phyloP scores from a whole-genome alignment of 108 stramenopile species.

The Nitzschia sp. region DNA sequence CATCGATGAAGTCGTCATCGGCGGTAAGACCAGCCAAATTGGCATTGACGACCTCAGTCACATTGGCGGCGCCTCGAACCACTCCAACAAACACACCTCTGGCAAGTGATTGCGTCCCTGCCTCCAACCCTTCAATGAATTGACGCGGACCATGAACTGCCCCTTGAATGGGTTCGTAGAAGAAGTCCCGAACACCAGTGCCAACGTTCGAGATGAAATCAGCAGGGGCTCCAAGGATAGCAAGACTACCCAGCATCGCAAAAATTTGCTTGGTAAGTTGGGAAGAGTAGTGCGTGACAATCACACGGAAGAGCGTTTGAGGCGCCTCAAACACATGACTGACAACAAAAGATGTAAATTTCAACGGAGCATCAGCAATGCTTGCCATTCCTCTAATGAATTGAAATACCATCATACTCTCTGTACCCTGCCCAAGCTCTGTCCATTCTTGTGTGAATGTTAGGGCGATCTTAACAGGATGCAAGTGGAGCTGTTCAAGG shows the following conservation, averaged over 20 bases:
- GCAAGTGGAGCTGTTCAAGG: slow-evolving; percentile 69
- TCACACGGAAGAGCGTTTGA: slow-evolving; percentile 52
- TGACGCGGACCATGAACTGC: slow-evolving; percentile 66
- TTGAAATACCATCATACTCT: slow-evolving; percentile 67
- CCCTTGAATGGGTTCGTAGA: slow-evolving; percentile 84
- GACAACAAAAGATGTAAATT: slow-evolving; percentile 79
- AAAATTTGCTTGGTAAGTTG: slow-evolving; percentile 79
- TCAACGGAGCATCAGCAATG: slow-evolving; percentile 74
- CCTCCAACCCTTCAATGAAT: slow-evolving; percentile 78
- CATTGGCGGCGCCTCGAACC: slow-evolving; percentile 71
- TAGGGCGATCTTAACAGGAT: slow-evolving; percentile 70
- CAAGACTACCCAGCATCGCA: slow-evolving; percentile 66
- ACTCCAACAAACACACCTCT: slow-evolving; percentile 80
- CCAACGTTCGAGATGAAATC: slow-evolving; percentile 85
- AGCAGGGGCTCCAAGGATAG: slow-evolving; percentile 75
- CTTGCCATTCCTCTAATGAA: slow-evolving; percentile 78
- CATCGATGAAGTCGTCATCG: slow-evolving; percentile 77
- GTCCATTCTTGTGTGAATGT: slow-evolving; percentile 82
- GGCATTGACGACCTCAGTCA: slow-evolving; percentile 70
- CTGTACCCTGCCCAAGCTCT: slow-evolving; percentile 51
- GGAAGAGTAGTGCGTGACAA: slow-evolving; percentile 75
- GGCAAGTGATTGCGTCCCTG: slow-evolving; percentile 71
- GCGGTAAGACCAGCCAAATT: slow-evolving; percentile 72
- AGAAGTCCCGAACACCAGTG: slow-evolving; percentile 77
- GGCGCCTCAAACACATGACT: slow-evolving; percentile 82